These are phyloP conservation scores for Cercis canadensis DNA, from an alignment of 306 rosid species.

Conservation along the genomic window DNA sequence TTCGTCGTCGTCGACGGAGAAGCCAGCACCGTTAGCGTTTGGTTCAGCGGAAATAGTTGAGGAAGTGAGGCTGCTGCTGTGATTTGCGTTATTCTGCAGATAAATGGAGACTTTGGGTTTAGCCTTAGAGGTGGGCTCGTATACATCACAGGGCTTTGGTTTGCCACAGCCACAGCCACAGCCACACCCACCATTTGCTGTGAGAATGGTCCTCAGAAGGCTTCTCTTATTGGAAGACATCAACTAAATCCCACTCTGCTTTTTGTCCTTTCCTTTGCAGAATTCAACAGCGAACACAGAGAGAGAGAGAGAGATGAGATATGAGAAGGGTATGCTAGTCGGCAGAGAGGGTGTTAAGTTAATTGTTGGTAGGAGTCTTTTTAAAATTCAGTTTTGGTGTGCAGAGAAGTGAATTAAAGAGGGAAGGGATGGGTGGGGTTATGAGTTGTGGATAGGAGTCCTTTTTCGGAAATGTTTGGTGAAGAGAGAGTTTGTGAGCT, in stretches of 20 bases:
- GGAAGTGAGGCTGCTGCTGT: slow-evolving; percentile 35
- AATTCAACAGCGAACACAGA: background rate
- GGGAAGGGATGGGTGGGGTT: background rate
- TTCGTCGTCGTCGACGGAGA: slow-evolving; percentile 41
- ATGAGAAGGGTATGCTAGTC: background rate
- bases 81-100: slow-evolving; percentile 17
- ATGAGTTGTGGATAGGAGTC: slow-evolving; percentile 25
- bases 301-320: background rate
- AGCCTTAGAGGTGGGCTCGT: slow-evolving; percentile 50
- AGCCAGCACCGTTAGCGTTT: background rate
- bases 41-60: slow-evolving; percentile 48
- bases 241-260: background rate
- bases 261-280: background rate
- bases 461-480: slow-evolving; percentile 40
- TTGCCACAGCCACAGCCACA: slow-evolving; percentile 57
- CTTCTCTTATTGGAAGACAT: slow-evolving; percentile 58
- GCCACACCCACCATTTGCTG: slow-evolving; percentile 52
- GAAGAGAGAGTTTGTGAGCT: too few relatives aligned
- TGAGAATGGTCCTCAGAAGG: slow-evolving; percentile 44
- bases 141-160: slow-evolving; percentile 43
- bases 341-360: slow-evolving; percentile 1
- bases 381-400: slow-evolving; percentile 34
- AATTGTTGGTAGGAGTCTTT: slow-evolving; percentile 43
- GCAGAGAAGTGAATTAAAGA: slow-evolving; percentile 21
- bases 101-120: slow-evolving; percentile 31